Base-by-base conservation (phyloP, 2,329 filamentous ascomycete species). In the Hypoxylon sp. region DNA sequence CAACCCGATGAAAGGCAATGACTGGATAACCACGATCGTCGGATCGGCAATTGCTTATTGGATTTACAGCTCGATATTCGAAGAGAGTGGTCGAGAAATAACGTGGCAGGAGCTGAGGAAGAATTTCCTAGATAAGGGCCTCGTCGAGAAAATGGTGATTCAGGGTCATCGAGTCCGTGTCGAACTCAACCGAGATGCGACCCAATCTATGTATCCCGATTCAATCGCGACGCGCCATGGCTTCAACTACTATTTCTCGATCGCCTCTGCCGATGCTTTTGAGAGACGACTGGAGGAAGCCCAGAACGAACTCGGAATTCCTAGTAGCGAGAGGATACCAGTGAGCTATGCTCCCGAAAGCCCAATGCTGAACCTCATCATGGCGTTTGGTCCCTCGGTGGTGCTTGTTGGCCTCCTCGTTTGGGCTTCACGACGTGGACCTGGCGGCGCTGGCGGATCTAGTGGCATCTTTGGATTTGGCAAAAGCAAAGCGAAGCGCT, bases 81-180 rank as follows among this genome's bases (percentile, higher is more conserved):
- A 79, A 57, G 82, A 85, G 70, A 81, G 82, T 37, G 77, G 77
- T 10, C 78, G 89, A 76, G 95, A 99, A 78, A 98, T 99, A 65
- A 98, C 96, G 61, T 99, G 94, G 93, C 94, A 99, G 82, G 96
- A 99, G 82, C 93, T 99, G 82, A 87, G 93, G 70, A 94, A 89
- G 74, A 96, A 93, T 32, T 98, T 97, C 85, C 85, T 99, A 67
- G 94, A 98, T 82, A 98, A 97, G 85, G 96, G 96, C 6, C 86
- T 99, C 24, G 94, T 99, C 19, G 93, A 98, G 82, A 98, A 94
- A 83, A 87, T 99, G 17, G 91, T 97, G 35, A 87, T 97, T 56
- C 90, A 94, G 74, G 88, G 90, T 70, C 90, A 89, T 75, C 88
- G 88, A 68, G 96, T 98, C 50, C 89, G 92, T 60, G 93, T 98